These are phyloP conservation scores for Phyllostachys edulis DNA, from an alignment of 176 grass and related monocot species.

Conservation along the genomic window DNA sequence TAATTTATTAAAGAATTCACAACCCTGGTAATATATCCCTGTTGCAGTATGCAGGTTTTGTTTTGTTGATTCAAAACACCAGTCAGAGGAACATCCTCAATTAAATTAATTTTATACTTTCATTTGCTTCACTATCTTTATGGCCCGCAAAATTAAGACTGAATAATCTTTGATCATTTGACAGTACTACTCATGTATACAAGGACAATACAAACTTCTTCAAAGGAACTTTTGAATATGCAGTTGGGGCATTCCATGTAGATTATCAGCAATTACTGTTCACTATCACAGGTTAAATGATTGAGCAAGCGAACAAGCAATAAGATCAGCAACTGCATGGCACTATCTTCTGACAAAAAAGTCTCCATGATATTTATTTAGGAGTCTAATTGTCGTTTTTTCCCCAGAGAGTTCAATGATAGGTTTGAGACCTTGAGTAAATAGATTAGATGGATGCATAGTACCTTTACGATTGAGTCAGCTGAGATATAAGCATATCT, in stretches of 20 bases:
- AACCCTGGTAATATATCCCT: neutral
- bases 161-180: neutral
- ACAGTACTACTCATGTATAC: neutral
- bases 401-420: neutral
- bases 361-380: neutral
- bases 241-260: neutral
- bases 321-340: neutral
- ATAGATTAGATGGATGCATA: slow-evolving; percentile 18
- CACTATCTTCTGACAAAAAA: neutral
- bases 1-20: neutral
- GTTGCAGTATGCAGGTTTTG: neutral
- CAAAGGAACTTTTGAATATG: neutral
- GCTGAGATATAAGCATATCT: slow-evolving; percentile 69
- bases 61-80: neutral
- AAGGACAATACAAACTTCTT: neutral
- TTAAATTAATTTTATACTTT: slow-evolving; percentile 2
- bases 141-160: neutral
- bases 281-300: neutral
- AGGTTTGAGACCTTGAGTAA: neutral
- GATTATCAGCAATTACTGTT: neutral
- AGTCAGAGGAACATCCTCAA: neutral
- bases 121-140: slow-evolving; percentile 2
- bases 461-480: slow-evolving; percentile 73
- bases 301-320: neutral
- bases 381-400: neutral